phyloP scores from a whole-genome alignment of 176 grass and related monocot genomes.

The Hyparrhenia diplandra region DNA sequence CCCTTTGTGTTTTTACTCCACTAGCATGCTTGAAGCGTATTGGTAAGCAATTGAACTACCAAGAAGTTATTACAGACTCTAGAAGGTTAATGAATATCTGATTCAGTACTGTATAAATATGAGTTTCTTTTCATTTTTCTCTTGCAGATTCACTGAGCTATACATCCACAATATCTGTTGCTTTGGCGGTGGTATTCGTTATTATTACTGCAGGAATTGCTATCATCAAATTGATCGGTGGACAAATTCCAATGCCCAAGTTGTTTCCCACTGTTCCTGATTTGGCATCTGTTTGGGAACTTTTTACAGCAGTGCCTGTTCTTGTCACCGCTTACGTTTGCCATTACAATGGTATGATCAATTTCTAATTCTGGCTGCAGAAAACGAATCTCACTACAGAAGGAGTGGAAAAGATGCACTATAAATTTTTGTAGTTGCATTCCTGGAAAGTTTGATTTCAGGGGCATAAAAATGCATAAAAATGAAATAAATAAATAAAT shows the following conservation, averaged over 20 bases:
- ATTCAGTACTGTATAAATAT: not conserved
- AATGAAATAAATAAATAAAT: not conserved
- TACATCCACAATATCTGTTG: slow-evolving; percentile 87
- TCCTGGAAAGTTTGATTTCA: not conserved
- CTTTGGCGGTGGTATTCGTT: slow-evolving; percentile 79
- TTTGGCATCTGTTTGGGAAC: slow-evolving; percentile 82
- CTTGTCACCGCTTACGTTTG: slow-evolving; percentile 93
- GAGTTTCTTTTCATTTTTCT: slow-evolving; percentile 7
- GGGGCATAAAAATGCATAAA: not conserved
- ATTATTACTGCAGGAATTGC: slow-evolving; percentile 92
- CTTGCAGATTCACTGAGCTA: slow-evolving; percentile 90
- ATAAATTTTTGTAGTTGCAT: not conserved
- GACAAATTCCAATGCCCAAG: slow-evolving; percentile 79
- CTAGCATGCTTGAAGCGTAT: slow-evolving; percentile 81
- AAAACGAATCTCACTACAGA: not conserved
- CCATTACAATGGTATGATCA: slow-evolving; percentile 80
- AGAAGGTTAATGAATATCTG: not conserved
- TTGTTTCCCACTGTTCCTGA: slow-evolving; percentile 74
- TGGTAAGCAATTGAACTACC: slow-evolving; percentile 33
- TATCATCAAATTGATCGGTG: slow-evolving; percentile 73
- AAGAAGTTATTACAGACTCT: not conserved
- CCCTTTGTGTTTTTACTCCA: slow-evolving; percentile 64
- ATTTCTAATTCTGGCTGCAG: not conserved
- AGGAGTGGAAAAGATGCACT: not conserved
- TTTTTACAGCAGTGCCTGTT: slow-evolving; percentile 91